Base-by-base conservation (phyloP, 2,329 filamentous ascomycete genomes). In the Pseudonectria foliicola region DNA sequence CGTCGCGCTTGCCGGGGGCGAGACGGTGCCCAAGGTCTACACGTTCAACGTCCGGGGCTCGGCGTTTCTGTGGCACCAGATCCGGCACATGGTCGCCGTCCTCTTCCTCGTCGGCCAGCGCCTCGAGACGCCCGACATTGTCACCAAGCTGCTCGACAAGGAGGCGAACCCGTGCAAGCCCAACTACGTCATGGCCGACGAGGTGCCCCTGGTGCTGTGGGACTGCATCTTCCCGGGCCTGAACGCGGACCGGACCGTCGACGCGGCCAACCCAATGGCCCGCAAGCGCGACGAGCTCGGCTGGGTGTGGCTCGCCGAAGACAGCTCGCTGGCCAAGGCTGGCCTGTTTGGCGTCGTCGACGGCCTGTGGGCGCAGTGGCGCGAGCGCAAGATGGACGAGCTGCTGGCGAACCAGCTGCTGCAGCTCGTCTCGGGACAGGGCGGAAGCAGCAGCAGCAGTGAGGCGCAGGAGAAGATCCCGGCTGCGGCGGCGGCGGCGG, bases 21-120 rank as follows among this genome's bases (percentile, higher is more conserved):
- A 38, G 0, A 42, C 39, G 6, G 53, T 61, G 35, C 72, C 79
- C 6, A 85, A 86, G 53, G 74, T 95, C 11, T 96, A 93, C 64
- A 81, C 82, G 42, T 93, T 98, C 61, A 81, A 82, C 38, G 79
- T 98, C 27, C 79, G 89, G 48, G 92, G 92, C 13, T 88, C 84
- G 7, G 92, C 89, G 2, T 98, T 98, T 61, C 66, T 98, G 30
- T 98, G 92, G 92, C 92, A 98, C 63, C 92, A 98, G 64, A 93
- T 98, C 48, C 80, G 92, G 15, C 86, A 90, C 65, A 89, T 98
- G 77, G 80, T 93, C n/a, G 77, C 82, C 12, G 70, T 96, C 6
- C 68, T 98, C n/a, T 96, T 98, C 66, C 69, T 92, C 10, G 80
- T 96, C 7, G 92, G 86, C 18, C 92, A 98, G 63, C 80, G 87